Evolutionary conservation across 768 basidiomycete genomes (phyloP).

Genomic region (Tricholoma bakamatsutake): DNA sequence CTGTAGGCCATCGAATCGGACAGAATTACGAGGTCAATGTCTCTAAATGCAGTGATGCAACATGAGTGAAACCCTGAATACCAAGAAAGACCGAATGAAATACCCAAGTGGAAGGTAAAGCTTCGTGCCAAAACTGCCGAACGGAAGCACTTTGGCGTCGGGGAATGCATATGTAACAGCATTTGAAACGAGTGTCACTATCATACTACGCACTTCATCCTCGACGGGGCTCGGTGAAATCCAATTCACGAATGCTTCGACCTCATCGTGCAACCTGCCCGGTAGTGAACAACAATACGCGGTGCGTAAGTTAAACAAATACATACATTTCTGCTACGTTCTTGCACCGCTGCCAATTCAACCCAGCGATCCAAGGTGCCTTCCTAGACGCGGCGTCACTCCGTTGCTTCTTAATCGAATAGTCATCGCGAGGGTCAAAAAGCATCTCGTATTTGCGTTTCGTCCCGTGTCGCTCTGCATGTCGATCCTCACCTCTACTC

Average conservation of each 20-base stretch:
- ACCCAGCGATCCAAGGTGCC: slow-evolving; percentile 63
- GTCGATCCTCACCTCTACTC: slow-evolving; percentile 16
- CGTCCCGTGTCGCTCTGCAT: slow-evolving; percentile 12
- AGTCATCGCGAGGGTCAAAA: slow-evolving; percentile 43
- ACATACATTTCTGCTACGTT: slow-evolving; percentile 85
- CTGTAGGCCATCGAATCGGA: slow-evolving; percentile 69
- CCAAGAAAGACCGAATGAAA: background rate
- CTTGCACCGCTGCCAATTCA: slow-evolving; percentile 68
- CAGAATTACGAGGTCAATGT: slow-evolving; percentile 92
- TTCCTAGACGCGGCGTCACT: slow-evolving; percentile 46
- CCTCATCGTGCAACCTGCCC: slow-evolving; percentile 78
- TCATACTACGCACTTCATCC: slow-evolving; percentile 74
- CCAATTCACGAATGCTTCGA: slow-evolving; percentile 78
- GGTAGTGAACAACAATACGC: slow-evolving; percentile 3
- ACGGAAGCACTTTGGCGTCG: slow-evolving; percentile 78
- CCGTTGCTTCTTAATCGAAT: slow-evolving; percentile 48
- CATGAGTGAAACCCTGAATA: slow-evolving; percentile 13
- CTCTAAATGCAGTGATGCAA: slow-evolving; percentile 38
- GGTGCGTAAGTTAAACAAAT: background rate
- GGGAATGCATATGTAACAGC: slow-evolving; percentile 63
- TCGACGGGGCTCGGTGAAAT: slow-evolving; percentile 84
- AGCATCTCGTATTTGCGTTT: slow-evolving; percentile 44
- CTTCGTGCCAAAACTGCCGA: slow-evolving; percentile 91
- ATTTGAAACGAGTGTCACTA: slow-evolving; percentile 63
- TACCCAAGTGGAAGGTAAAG: slow-evolving; percentile 91